These are phyloP conservation scores for Zygosaccharomyces sapae DNA, from an alignment of 1,139 yeast species.

Conservation along the genomic window DNA sequence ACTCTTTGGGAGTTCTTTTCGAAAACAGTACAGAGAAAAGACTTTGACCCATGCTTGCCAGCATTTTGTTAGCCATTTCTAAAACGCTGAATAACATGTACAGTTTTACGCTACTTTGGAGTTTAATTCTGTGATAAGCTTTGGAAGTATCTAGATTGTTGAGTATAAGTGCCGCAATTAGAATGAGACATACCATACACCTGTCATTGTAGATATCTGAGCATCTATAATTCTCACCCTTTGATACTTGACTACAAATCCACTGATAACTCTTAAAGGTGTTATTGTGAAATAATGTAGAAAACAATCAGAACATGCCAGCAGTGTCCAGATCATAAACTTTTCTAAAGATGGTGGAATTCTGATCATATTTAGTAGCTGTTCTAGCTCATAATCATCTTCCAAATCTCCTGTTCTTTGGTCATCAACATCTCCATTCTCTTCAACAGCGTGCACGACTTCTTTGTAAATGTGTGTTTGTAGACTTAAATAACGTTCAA, in stretches of 20 bases:
- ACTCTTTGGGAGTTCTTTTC: conserved; percentile 12
- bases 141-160: conserved; percentile 68
- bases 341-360: conserved; percentile 68
- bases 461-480: conserved; percentile 2
- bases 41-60: conserved; percentile 86
- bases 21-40: conserved; percentile 40
- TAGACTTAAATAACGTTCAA: background rate
- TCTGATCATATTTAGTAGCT: conserved; percentile 55
- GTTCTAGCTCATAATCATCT: conserved; percentile 44
- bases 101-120: conserved; percentile 87
- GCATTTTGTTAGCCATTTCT: conserved; percentile 82
- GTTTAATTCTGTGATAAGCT: conserved; percentile 83
- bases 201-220: conserved; percentile 24
- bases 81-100: conserved; percentile 90
- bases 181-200: conserved; percentile 29
- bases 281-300: conserved; percentile 70
- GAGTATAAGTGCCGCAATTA: conserved; percentile 38
- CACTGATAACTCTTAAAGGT: conserved; percentile 42
- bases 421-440: conserved; percentile 1
- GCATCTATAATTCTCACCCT: conserved; percentile 9
- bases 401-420: conserved; percentile 5
- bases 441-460: conserved; percentile 5
- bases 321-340: conserved; percentile 70
- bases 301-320: conserved; percentile 74
- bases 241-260: conserved; percentile 4